A percentile compares a stretch with the other conserved stretches of the same genome.
phyloP scores from a whole-genome alignment of 208 protist genomes.

The Willaertia magna region DNA sequence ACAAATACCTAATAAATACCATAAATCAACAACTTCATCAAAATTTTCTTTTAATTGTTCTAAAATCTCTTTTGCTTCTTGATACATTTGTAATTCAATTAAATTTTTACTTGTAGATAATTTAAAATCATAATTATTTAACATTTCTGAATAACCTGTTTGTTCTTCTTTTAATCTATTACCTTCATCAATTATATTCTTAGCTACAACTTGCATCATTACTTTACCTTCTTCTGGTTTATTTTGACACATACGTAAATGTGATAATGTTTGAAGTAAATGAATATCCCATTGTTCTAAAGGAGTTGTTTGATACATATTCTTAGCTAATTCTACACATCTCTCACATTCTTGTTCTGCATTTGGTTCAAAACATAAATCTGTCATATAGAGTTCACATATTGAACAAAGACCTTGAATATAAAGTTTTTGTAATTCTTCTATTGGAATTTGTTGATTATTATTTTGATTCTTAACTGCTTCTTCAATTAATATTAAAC shows the following conservation, averaged over 20 bases:
- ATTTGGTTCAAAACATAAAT: conserved; percentile 15
- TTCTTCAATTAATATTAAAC: background rate
- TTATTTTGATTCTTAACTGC: background rate
- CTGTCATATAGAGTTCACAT: conserved; percentile 7
- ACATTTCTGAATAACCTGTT: background rate
- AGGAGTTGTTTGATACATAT: background rate
- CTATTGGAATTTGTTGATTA: background rate
- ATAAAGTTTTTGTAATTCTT: background rate
- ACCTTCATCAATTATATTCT: background rate
- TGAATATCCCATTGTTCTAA: background rate
- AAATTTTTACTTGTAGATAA: background rate
- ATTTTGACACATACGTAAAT: background rate
- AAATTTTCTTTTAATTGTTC: background rate
- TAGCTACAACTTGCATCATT: background rate
- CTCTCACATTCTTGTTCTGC: conserved; percentile 13
- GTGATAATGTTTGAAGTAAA: background rate
- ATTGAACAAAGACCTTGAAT: background rate
- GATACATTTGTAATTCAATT: background rate
- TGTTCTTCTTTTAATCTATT: background rate
- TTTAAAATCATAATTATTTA: background rate
- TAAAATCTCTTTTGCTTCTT: background rate
- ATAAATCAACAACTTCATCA: background rate
- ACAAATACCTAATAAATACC: background rate
- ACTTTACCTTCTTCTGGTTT: background rate
- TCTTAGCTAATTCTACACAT: background rate